These are phyloP conservation scores for Vitis rupestris DNA, from an alignment of 164 flowering plant species.

Conservation along the genomic window DNA sequence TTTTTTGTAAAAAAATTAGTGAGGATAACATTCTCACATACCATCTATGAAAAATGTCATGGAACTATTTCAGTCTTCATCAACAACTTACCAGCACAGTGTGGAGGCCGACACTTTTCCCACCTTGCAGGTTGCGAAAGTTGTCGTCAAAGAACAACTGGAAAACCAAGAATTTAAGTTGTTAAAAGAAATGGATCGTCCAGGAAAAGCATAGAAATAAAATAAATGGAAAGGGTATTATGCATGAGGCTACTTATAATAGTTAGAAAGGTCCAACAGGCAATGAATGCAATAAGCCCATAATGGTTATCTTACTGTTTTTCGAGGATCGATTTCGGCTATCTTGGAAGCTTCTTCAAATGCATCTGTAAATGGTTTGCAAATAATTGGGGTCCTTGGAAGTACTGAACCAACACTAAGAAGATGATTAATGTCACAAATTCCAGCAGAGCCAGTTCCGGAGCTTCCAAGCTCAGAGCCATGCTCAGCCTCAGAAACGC, in stretches of 20 bases:
- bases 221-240: background rate
- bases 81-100: conserved; percentile 76
- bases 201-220: background rate
- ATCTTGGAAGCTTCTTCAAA: conserved; percentile 60
- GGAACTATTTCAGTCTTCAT: background rate
- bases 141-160: conserved; percentile 98
- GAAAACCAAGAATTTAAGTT: conserved; percentile 6
- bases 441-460: background rate
- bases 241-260: background rate
- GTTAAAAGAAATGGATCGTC: background rate
- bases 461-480: conserved; percentile 13
- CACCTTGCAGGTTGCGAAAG: conserved; percentile 74
- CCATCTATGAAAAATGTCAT: background rate
- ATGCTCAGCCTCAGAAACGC: conserved; percentile 14
- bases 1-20: background rate
- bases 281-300: background rate
- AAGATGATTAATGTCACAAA: conserved; percentile 36
- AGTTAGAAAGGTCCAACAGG: background rate
- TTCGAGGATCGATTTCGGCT: conserved; percentile 65
- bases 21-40: background rate
- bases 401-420: conserved; percentile 29
- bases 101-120: conserved; percentile 66
- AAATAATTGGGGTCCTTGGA: conserved; percentile 68
- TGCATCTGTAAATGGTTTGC: conserved; percentile 80
- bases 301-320: conserved; percentile 53